Base-by-base conservation (phyloP, 805 yeast genomes). In the Starmerella asiatica region DNA sequence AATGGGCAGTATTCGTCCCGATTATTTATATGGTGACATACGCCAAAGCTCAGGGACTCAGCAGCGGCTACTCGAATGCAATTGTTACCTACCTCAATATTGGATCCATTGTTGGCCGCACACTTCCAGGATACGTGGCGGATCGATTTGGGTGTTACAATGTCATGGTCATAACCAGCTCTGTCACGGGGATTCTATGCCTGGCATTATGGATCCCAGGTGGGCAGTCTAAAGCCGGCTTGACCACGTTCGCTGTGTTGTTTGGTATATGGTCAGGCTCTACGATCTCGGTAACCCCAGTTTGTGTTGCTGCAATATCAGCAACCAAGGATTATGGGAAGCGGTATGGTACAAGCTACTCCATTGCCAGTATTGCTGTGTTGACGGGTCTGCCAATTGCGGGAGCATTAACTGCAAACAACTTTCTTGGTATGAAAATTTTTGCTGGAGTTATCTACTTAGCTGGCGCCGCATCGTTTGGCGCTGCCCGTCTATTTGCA, bases 141-240 rank as follows among this genome's bases (percentile, higher is more conserved):
- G 81, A 75, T 51, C 52, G 52, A 23, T 49, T 61, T 34, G 85
- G 85, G 4, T 61, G 68, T 19, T 75, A 66, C 55, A 77, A 75
- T 51, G 67, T 74, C 29, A 70, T 74, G 69, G 55, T 66, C 6
- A 32, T 63, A 5, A 69, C 75, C 60, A 54, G 69, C 20, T 27
- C 56, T 2, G 59, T 73, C 8, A 60, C 71, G 12, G 60, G 68
- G 2, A 37, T 49, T 9, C 19, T 43, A 15, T 62, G 71, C 3
- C 60, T 78, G 34, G 64, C 66, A 0, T 47, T 78, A 17, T 78
- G 85, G 86, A 57, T 76, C n/a, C 85, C 86, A 0, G 69, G 75
- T 39, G 56, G 59, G 17, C 40, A 36, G n/a, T 31, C 49, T 15
- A 44, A 43, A 17, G 56, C 56, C 15, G 84, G 83, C 0, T 56